These are phyloP conservation scores for Aphanoascus verrucosus DNA, from an alignment of 2,329 filamentous ascomycete species.

Conservation along the genomic window DNA sequence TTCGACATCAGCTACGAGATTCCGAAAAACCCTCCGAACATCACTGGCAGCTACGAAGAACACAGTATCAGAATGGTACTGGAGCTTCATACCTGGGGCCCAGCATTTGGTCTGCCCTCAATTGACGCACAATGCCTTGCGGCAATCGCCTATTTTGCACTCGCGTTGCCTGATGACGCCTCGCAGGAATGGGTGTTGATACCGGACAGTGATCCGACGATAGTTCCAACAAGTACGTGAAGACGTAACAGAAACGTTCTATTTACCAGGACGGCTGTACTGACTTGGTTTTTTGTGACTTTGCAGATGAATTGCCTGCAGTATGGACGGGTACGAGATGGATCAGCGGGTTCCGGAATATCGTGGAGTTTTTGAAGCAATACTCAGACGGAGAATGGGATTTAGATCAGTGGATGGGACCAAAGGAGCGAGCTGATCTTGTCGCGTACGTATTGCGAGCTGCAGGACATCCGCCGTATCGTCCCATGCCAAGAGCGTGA, in stretches of 20 bases:
- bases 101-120: constrained; percentile 77
- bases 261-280: constrained; percentile 11
- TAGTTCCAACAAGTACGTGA: constrained; percentile 58
- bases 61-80: constrained; percentile 40
- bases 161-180: constrained; percentile 37
- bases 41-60: neutral
- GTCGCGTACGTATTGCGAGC: constrained; percentile 34
- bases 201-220: constrained; percentile 59
- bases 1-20: neutral
- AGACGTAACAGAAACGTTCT: neutral
- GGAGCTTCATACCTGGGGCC: constrained; percentile 81
- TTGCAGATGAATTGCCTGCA: constrained; percentile 46
- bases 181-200: constrained; percentile 57
- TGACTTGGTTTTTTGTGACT: neutral
- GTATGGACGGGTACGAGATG: constrained; percentile 45
- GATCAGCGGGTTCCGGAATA: constrained; percentile 45
- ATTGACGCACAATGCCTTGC: constrained; percentile 87
- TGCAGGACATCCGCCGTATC: neutral
- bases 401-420: constrained; percentile 36
- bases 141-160: constrained; percentile 62
- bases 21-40: too few relatives aligned
- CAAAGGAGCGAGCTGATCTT: constrained; percentile 38
- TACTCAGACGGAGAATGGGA: constrained; percentile 41
- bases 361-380: constrained; percentile 42
- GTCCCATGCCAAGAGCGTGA: neutral